Evolutionary conservation across 192 early-diverging fungal species (phyloP).

Genomic region (Neocallimastix lanati): DNA sequence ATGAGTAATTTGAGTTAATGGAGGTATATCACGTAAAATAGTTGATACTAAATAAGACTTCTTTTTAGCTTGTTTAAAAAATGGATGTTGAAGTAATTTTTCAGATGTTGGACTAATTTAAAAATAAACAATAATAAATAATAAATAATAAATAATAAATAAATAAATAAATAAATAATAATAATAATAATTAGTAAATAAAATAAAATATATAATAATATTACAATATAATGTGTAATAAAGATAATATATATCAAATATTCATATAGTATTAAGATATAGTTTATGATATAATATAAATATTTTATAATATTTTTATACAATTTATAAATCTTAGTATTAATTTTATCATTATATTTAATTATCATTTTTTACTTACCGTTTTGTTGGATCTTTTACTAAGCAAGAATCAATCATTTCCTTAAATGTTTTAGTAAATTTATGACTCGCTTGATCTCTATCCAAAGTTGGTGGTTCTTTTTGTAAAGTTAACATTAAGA

Average conservation of each 20-base stretch:
- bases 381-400: slow-evolving; percentile 54
- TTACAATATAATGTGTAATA: no score
- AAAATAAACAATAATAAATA: no score
- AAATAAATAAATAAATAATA: no score
- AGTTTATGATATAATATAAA: no score
- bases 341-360: no score
- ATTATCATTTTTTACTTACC: slow-evolving; percentile 2
- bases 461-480: slow-evolving; percentile 73
- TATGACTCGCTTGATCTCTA: slow-evolving; percentile 49
- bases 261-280: no score
- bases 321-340: no score
- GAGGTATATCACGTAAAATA: slow-evolving; percentile 37
- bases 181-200: no score
- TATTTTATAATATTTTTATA: no score
- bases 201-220: no score
- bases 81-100: slow-evolving; percentile 54
- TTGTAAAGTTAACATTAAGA: slow-evolving; percentile 71
- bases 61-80: slow-evolving; percentile 63
- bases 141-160: no score
- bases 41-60: slow-evolving; percentile 33
- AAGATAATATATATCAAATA: no score
- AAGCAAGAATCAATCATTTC: slow-evolving; percentile 75
- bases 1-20: slow-evolving; percentile 46
- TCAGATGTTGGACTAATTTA: slow-evolving; percentile 48
- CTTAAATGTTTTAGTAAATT: slow-evolving; percentile 58